Evolutionary conservation across 2,329 filamentous ascomycete genomes (phyloP), one percentile per base, ranked within the genome.

Genomic region (Graphilbum sp.): DNA sequence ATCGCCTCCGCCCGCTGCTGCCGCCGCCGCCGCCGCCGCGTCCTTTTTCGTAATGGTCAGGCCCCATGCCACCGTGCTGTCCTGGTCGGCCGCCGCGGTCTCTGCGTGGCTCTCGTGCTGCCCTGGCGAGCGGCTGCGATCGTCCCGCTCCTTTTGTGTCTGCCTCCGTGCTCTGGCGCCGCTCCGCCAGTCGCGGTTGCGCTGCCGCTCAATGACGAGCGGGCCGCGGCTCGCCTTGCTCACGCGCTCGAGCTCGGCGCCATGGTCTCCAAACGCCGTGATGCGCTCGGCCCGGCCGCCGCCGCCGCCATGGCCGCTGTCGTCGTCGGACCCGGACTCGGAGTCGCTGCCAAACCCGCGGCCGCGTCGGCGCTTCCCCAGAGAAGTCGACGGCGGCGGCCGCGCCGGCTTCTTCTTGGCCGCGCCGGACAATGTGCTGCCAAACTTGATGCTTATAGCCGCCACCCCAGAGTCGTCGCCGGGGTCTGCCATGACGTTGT

Each of bases 371-470:
- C 66, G 62, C 48, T 71, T 71, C 42, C 67, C 67, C 13, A 71
- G 52, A 4, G 55, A 48, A 4, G 64, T 64, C 0, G 62, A 50
- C 4, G 61, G 61, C 15, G 54, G 50, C 9, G 54, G 47, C 15
- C 54, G 56, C 17, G 49, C 43, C 20, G 48, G 42, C 29, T 53
- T 55, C 41, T 53, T 55, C 41, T 48, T 46, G 15, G 48, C 6
- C n/a, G 39, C 8, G 15, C 30, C 27, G 2, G 46, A 36, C 1
- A 43, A 16, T 2, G 32, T 12, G 3, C 53, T 44, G 27, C 62
- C 60, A 30, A 69, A 59, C 39, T 62, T 67, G 34, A 69, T 69
- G 43, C 65, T 64, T 48, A 69, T 67, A 20, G 63, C 51, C 9
- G 50, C 46, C 12, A 49, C 45, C 32, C 47, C 58, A 12, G 55